These are phyloP conservation scores for Linnemannia schmuckeri DNA, from an alignment of 192 early-diverging fungal genomes.

Conservation along the genomic window DNA sequence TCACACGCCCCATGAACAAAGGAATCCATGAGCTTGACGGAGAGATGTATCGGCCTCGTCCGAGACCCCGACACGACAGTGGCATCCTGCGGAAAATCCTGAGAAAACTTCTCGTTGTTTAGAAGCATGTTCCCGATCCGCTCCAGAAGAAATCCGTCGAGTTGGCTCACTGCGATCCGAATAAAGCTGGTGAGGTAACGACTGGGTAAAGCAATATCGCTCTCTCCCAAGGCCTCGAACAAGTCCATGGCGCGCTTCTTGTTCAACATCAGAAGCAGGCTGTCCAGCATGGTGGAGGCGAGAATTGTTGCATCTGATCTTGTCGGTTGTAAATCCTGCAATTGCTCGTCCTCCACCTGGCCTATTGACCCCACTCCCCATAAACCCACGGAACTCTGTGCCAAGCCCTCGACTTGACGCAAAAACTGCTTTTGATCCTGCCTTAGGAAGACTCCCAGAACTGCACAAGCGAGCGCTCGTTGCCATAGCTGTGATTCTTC, in stretches of 20 bases:
- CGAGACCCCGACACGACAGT: neutral
- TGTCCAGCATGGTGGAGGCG: slow-evolving; percentile 18
- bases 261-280: slow-evolving; percentile 7
- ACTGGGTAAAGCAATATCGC: neutral
- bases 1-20: slow-evolving; percentile 41
- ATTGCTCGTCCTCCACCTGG: neutral
- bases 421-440: slow-evolving; percentile 18
- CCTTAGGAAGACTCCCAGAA: slow-evolving; percentile 24
- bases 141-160: slow-evolving; percentile 25
- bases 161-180: slow-evolving; percentile 8
- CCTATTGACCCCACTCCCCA: neutral
- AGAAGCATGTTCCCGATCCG: slow-evolving; percentile 36
- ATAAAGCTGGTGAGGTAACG: slow-evolving; percentile 19
- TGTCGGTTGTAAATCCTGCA: neutral
- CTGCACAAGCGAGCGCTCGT: slow-evolving; percentile 10
- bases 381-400: neutral
- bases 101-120: slow-evolving; percentile 10
- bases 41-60: slow-evolving; percentile 19
- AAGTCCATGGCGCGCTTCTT: slow-evolving; percentile 16
- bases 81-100: neutral
- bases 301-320: slow-evolving; percentile 24
- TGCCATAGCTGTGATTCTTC: slow-evolving; percentile 15
- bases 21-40: slow-evolving; percentile 31
- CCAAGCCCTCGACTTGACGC: slow-evolving; percentile 13
- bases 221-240: slow-evolving; percentile 7